Conservation (phyloP, 2,329 filamentous ascomycete species). For the Colletotrichum sp. region DNA sequence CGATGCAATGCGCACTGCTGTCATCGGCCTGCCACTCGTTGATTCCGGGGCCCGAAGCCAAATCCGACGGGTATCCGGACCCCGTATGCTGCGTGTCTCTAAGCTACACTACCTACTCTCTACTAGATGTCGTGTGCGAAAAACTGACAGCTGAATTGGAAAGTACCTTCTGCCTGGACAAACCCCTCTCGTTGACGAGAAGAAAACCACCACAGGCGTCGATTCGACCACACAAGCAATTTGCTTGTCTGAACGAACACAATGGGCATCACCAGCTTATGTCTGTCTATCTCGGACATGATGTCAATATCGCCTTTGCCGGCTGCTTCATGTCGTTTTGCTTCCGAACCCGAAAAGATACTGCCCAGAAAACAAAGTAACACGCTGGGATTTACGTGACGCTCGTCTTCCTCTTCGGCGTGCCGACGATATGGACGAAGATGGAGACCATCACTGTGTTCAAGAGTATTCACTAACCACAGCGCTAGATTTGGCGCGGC, state of each 20-base stretch:
- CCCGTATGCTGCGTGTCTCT: background rate
- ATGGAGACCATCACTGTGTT: too few relatives aligned
- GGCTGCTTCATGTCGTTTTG: too few relatives aligned
- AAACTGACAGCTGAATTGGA: background rate
- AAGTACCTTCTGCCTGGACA: background rate
- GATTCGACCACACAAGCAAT: background rate
- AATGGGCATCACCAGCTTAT: background rate
- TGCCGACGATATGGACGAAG: too few relatives aligned
- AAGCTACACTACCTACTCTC: background rate
- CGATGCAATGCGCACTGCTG: background rate
- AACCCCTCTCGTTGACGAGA: background rate
- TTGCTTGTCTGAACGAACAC: background rate
- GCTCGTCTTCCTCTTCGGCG: background rate
- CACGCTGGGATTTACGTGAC: background rate
- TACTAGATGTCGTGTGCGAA: accelerated
- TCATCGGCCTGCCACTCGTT: background rate
- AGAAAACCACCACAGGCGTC: background rate
- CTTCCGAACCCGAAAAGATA: background rate
- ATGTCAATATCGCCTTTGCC: too few relatives aligned
- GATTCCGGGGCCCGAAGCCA: background rate
- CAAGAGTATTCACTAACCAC: too few relatives aligned
- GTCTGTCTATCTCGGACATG: too few relatives aligned
- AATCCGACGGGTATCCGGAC: background rate
- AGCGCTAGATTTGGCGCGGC: background rate
- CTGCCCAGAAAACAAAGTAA: background rate